Percentiles rank a stretch among this genome's conserved stretches.
Evolutionary conservation across 257 asterid genomes (phyloP).

Genomic region (Vinca minor): DNA sequence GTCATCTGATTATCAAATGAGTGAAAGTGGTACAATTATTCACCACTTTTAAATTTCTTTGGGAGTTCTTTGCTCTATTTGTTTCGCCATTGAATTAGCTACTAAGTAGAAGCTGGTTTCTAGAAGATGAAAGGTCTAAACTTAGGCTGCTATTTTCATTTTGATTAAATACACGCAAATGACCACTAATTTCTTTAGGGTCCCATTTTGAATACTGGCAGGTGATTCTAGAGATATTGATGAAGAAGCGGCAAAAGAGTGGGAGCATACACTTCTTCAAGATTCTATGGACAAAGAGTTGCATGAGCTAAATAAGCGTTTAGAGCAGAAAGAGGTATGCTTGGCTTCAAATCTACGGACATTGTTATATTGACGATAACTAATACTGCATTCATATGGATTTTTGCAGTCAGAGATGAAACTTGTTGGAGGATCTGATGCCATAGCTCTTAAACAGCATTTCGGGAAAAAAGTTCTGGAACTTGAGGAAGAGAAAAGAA

Average conservation of each 20-base stretch:
- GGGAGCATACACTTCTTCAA: slow-evolving; percentile 93
- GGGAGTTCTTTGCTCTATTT: slow-evolving; percentile 1
- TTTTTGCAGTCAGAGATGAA: slow-evolving; percentile 91
- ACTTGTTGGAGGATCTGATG: slow-evolving; percentile 71
- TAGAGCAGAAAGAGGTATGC: slow-evolving; percentile 87
- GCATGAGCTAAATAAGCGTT: slow-evolving; percentile 65
- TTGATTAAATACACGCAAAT: background rate
- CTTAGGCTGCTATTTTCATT: slow-evolving; percentile 2
- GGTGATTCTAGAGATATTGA: slow-evolving; percentile 85
- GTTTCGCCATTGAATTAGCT: background rate
- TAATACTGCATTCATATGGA: slow-evolving; percentile 1
- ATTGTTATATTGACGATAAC: background rate
- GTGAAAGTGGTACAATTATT: slow-evolving; percentile 59
- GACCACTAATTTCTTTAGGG: slow-evolving; percentile 11
- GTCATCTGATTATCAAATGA: slow-evolving; percentile 88
- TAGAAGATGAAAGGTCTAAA: slow-evolving; percentile 6
- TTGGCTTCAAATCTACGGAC: slow-evolving; percentile 9
- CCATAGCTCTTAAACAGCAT: slow-evolving; percentile 88
- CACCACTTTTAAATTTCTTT: slow-evolving; percentile 14
- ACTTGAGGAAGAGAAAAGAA: slow-evolving; percentile 93
- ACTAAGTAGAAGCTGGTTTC: background rate
- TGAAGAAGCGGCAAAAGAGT: slow-evolving; percentile 83
- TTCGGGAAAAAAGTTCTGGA: slow-evolving; percentile 84
- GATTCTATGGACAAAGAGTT: slow-evolving; percentile 90
- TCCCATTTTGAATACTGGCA: slow-evolving; percentile 23